Evolutionary conservation across 2,329 filamentous ascomycete genomes (phyloP).

Genomic region (Paecilomyces fulvus): DNA sequence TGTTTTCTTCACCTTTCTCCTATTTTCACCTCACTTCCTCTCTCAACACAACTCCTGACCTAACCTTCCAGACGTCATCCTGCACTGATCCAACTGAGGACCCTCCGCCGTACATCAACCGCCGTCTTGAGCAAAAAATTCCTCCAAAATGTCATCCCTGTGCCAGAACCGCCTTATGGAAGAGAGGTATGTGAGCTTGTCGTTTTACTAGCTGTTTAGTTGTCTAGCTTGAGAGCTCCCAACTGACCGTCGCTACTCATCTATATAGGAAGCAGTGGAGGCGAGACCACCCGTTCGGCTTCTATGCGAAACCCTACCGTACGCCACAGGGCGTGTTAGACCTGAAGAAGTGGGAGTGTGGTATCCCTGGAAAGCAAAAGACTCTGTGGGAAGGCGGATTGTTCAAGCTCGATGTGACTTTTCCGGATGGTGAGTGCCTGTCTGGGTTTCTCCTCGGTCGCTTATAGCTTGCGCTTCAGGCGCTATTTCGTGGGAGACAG

Average conservation of each 20-base stretch:
- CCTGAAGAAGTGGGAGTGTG: conserved; percentile 93
- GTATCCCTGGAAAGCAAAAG: conserved; percentile 90
- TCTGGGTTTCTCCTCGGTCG: conserved; percentile 1
- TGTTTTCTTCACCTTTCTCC: background rate
- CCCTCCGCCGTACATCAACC: background rate
- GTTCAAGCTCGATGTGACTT: conserved; percentile 87
- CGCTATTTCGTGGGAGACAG: background rate
- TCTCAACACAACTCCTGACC: background rate
- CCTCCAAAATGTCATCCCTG: conserved; percentile 60
- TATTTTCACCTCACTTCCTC: background rate
- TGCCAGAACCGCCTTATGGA: conserved; percentile 82
- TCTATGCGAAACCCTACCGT: conserved; percentile 82
- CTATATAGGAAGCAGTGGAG: conserved; percentile 85
- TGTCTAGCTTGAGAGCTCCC: conserved; percentile 5
- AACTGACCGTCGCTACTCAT: conserved; percentile 4
- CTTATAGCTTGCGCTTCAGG: background rate
- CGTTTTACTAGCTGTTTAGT: background rate
- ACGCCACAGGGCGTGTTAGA: conserved; percentile 74
- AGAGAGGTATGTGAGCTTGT: conserved; percentile 57
- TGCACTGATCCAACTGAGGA: background rate
- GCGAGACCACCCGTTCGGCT: conserved; percentile 93
- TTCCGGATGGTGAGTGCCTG: conserved; percentile 70
- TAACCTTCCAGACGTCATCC: background rate
- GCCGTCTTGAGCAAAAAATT: background rate
- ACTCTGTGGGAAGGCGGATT: conserved; percentile 97